Evolutionary conservation across 768 basidiomycete species (phyloP), one percentile per base, ranked within the genome.

Genomic region (Polyporus arcularius): DNA sequence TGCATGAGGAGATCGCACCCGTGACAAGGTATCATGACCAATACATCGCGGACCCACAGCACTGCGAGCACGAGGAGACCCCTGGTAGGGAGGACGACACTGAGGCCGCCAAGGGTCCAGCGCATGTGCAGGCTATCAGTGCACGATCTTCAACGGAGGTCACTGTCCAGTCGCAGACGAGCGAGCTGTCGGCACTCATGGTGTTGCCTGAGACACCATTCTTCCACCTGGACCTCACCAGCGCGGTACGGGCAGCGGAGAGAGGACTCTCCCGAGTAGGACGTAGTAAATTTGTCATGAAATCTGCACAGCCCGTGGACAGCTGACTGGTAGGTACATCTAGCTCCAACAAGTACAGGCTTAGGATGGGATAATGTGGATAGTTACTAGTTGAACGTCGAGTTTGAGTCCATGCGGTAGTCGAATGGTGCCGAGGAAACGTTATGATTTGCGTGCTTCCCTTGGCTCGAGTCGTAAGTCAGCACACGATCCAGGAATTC

Each of bases 141-240:
- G 61, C 26, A 31, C 43, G 67, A 12, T 49, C 64, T 26, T 50
- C 65, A 26, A 58, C 54, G 11, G 69, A 65, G 14, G 40, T 43
- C 11, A 45, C 57, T 14, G 51, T 53, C 9, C 57, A 54, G 7
- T 14, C 43, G 12, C 18, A 52, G 15, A 45, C 38, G 12, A 47
- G 57, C 31, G 60, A 57, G 28, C 35, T 11, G 7, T 30, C 47
- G n/a, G 68, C 47, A 15, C 58, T 66, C 10, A 67, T 88, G 47
- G 69, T 88, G 39, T 70, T 77, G 1, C 61, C 76, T 4, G 78
- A 80, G 32, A 92, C 89, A 7, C 90, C 90, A 11, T 92, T 87
- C 80, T 96, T 98, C 88, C 96, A 97, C 76, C 77, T 96, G 63
- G 72, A 73, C 55, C 55, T 74, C n/a, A 55, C 61, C 2, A 59